phyloP scores from a whole-genome alignment of 164 flowering plant species.

The Buxus sempervirens region DNA sequence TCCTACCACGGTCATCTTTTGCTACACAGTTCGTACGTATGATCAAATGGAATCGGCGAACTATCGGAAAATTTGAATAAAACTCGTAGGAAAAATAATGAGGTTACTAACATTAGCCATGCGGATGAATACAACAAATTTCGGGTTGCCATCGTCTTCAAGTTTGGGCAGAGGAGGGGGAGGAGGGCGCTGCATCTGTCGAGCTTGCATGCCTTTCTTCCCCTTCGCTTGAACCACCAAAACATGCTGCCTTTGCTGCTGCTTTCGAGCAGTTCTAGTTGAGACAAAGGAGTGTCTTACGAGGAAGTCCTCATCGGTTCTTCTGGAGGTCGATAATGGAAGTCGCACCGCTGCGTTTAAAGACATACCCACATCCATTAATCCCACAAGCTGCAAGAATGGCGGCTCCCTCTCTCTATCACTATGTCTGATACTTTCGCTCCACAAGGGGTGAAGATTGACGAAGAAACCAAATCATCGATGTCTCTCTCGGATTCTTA shows the following conservation, averaged over 20 bases:
- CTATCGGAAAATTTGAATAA: background rate
- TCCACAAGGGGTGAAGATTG: constrained; percentile 7
- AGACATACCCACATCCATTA: constrained; percentile 75
- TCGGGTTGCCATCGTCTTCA: constrained; percentile 93
- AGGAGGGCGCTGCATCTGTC: constrained; percentile 52
- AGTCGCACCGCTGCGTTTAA: constrained; percentile 58
- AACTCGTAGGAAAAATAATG: background rate
- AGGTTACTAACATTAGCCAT: constrained; percentile 66
- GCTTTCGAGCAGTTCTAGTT: constrained; percentile 21
- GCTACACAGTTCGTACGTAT: background rate
- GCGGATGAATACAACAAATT: constrained; percentile 85
- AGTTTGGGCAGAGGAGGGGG: constrained; percentile 74
- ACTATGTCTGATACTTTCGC: background rate
- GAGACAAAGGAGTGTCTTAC: constrained; percentile 46
- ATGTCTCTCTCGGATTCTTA: background rate
- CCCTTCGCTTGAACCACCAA: constrained; percentile 81
- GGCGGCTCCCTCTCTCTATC: background rate
- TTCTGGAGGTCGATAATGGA: constrained; percentile 40
- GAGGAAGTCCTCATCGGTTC: constrained; percentile 31
- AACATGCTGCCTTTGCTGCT: constrained; percentile 7
- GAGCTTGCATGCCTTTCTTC: constrained; percentile 61
- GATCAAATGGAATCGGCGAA: background rate
- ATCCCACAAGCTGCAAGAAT: background rate
- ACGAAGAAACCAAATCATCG: background rate
- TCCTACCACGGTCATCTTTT: background rate